Evolutionary conservation across 306 rosid species (phyloP).

Genomic region (Medicago ruthenica): DNA sequence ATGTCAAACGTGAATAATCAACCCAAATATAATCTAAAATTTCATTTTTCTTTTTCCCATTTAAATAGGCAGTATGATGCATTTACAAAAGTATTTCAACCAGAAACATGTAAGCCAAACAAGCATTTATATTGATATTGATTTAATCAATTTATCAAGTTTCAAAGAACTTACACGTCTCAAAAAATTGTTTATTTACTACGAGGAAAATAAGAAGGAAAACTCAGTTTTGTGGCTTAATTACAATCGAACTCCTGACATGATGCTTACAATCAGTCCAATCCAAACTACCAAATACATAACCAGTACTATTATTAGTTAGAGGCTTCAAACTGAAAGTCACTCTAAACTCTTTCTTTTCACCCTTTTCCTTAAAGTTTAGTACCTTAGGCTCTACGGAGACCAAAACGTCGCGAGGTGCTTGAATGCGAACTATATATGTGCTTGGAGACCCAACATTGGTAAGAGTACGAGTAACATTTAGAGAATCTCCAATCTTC

Average conservation of each 20-base stretch:
- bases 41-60: too few species aligned
- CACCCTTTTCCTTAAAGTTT: conserved; percentile 51
- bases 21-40: too few species aligned
- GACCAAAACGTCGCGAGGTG: conserved; percentile 47
- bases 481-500: not conserved
- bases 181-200: not conserved
- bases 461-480: conserved; percentile 54
- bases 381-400: conserved; percentile 47
- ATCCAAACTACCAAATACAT: conserved; percentile 48
- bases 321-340: conserved; percentile 22
- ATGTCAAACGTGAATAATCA: too few species aligned
- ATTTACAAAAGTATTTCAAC: not conserved
- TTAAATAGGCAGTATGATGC: too few species aligned
- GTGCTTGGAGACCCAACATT: conserved; percentile 64
- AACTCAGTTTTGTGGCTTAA: not conserved
- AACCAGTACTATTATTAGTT: not conserved
- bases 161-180: not conserved
- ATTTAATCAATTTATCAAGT: not conserved
- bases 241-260: conserved; percentile 58
- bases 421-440: conserved; percentile 44
- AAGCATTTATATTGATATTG: not conserved
- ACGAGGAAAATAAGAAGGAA: not conserved
- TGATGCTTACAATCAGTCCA: conserved; percentile 56
- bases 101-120: not conserved
- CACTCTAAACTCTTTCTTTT: conserved; percentile 53